Evolutionary conservation across 257 asterid species (phyloP).

Genomic region (Capsicum pubescens): DNA sequence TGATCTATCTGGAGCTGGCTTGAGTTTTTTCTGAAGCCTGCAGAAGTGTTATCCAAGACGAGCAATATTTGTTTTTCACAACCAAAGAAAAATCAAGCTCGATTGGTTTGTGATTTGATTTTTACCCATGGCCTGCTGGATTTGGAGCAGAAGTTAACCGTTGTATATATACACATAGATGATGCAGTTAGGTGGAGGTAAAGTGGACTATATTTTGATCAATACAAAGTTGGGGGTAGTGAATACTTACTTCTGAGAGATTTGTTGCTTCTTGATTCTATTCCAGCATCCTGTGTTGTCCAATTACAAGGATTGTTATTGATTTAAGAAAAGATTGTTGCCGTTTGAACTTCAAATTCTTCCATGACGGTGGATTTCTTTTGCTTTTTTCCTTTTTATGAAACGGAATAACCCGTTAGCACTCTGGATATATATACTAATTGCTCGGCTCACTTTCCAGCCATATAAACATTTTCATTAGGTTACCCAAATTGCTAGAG

Average conservation of each 20-base stretch:
- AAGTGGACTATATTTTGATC: slow-evolving; percentile 10
- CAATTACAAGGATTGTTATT: background rate
- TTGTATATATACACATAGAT: background rate
- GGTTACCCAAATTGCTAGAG: background rate
- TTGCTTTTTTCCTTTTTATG: background rate
- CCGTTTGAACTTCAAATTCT: background rate
- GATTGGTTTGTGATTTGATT: background rate
- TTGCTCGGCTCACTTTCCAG: background rate
- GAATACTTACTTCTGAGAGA: background rate
- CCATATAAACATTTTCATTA: background rate
- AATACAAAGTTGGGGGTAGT: background rate
- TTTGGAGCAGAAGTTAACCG: background rate
- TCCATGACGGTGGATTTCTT: no score
- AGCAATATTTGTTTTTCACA: background rate
- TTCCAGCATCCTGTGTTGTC: background rate
- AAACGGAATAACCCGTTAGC: background rate
- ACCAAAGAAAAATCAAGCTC: background rate
- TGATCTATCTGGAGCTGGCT: background rate
- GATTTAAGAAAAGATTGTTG: background rate
- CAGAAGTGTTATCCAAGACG: background rate
- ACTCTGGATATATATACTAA: background rate
- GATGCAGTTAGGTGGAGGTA: background rate
- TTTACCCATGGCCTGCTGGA: background rate
- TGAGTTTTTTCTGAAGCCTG: background rate
- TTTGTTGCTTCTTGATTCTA: background rate